Percentiles rank a stretch among this genome's conserved stretches.
These are phyloP conservation scores for Macrophomina pseudophaseolina DNA, from an alignment of 2,329 filamentous ascomycete genomes.

Conservation along the genomic window DNA sequence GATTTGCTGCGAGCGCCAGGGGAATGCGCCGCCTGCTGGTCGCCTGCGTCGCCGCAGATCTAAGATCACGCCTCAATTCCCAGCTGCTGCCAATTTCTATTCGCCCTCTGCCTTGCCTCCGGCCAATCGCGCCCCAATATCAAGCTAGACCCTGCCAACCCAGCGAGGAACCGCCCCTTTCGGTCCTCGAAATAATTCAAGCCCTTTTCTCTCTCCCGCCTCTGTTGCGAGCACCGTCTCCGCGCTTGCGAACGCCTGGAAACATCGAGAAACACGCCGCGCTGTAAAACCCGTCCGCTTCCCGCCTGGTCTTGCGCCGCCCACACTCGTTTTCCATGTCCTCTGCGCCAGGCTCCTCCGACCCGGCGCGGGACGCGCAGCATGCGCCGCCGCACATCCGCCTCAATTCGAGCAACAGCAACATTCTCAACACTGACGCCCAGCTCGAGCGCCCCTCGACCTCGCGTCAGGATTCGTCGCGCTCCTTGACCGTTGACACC, in stretches of 20 bases:
- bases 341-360: slow-evolving; percentile 20
- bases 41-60: slow-evolving; percentile 17
- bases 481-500: slow-evolving; percentile 45
- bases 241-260: background rate
- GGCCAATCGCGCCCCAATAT: background rate
- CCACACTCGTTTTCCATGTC: slow-evolving; percentile 25
- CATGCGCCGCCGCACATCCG: slow-evolving; percentile 63
- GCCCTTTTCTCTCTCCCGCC: background rate
- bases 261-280: background rate
- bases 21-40: slow-evolving; percentile 15
- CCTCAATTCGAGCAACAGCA: slow-evolving; percentile 65
- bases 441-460: slow-evolving; percentile 42
- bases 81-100: slow-evolving; percentile 14
- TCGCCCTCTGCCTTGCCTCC: slow-evolving; percentile 11
- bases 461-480: slow-evolving; percentile 48
- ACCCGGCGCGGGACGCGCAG: slow-evolving; percentile 30
- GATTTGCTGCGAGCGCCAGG: slow-evolving; percentile 16
- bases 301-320: background rate
- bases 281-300: background rate
- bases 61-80: slow-evolving; percentile 16
- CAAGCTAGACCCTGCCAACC: slow-evolving; percentile 1
- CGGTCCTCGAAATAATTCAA: slow-evolving; percentile 8
- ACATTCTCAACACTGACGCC: slow-evolving; percentile 50
- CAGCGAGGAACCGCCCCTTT: slow-evolving; percentile 13
- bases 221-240: background rate